Base-by-base conservation (phyloP, 805 yeast genomes). In the Monosporozyma servazzii region DNA sequence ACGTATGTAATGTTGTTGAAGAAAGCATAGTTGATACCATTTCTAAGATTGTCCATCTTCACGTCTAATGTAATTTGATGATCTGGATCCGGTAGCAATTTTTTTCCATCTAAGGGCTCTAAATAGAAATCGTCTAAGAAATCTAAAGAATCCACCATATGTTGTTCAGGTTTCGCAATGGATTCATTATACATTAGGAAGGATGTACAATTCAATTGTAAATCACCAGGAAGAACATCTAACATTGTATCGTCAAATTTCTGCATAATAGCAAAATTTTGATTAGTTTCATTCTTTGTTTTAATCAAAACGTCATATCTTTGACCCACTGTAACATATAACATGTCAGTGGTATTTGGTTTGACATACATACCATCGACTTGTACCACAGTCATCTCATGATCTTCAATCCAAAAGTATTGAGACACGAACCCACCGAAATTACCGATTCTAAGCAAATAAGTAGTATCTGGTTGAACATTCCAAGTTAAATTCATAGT, bases 11-110 rank as follows among this genome's bases (percentile, higher is more conserved):
- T 75, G 66, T 88, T 84, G 76, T 91, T 90, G 84, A 91, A 88
- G 73, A 91, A 86, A n/a, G 98, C 98, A 66, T 93, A 93, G 74
- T 89, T 89, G 56, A 84, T 75, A 74, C 99, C 99, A 68, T 88
- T 74, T 47, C 76, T 77, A 69, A 93, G 75, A 75, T 88, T 87
- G 67, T 84, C 83, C 97, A 93, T 89, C 27, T 70, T 66, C 52
- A 93, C 90, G 59, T 81, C 81, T 49, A 93, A 73, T n/a, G 79
- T 75, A 61, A 89, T 75, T 51, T 74, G 74, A 58, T 77, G 74
- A 65, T 88, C 95, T 13, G 90, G 81, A 23, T 84, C 87, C 44
- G 78, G 86, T 39, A 70, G 74, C 30, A 79, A 61, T 52, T 77
- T 81, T 73, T 68, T 71, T 51, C 76, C 76, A 43, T 77, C 75